Conservation (phyloP, 2,329 filamentous ascomycete species). For the Penicillium sp. region DNA sequence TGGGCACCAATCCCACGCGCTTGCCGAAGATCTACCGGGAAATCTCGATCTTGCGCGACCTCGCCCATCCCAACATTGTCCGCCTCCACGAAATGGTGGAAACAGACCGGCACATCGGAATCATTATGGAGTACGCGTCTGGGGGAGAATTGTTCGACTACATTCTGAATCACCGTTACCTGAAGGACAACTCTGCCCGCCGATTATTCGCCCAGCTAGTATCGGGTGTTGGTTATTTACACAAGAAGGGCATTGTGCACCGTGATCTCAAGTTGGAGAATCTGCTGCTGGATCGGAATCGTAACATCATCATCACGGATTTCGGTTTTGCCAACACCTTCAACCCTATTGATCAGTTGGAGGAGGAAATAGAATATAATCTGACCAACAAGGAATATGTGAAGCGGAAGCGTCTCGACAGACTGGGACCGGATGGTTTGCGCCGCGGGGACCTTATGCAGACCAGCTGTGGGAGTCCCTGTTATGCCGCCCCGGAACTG, state of each 20-base stretch:
- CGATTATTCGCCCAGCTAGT: slow-evolving; percentile 93
- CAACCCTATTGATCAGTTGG: slow-evolving; percentile 81
- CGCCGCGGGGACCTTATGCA: slow-evolving; percentile 96
- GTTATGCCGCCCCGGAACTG: slow-evolving; percentile 93
- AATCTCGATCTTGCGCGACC: slow-evolving; percentile 82
- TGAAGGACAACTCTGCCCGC: slow-evolving; percentile 89
- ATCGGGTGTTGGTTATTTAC: slow-evolving; percentile 93
- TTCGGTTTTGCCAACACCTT: slow-evolving; percentile 99
- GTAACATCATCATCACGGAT: slow-evolving; percentile 99
- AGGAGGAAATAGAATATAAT: slow-evolving; percentile 85
- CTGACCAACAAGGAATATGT: slow-evolving; percentile 85
- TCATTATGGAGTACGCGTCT: slow-evolving; percentile 97
- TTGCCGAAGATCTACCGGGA: slow-evolving; percentile 97
- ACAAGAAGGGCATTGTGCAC: slow-evolving; percentile 98
- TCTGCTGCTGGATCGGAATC: slow-evolving; percentile 87
- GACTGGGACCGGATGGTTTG: slow-evolving; percentile 69
- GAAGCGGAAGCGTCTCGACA: slow-evolving; percentile 81
- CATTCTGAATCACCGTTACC: slow-evolving; percentile 92
- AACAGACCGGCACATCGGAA: slow-evolving; percentile 94
- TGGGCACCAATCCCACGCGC: slow-evolving; percentile 84
- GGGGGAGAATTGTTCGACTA: slow-evolving; percentile 98
- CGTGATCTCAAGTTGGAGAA: slow-evolving; percentile 97
- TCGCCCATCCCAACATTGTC: slow-evolving; percentile 96
- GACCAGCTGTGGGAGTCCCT: slow-evolving; percentile 96
- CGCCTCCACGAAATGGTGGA: slow-evolving; percentile 97